Conservation (phyloP, 352 stramenopile genomes). For the Phytophthora sojae region DNA sequence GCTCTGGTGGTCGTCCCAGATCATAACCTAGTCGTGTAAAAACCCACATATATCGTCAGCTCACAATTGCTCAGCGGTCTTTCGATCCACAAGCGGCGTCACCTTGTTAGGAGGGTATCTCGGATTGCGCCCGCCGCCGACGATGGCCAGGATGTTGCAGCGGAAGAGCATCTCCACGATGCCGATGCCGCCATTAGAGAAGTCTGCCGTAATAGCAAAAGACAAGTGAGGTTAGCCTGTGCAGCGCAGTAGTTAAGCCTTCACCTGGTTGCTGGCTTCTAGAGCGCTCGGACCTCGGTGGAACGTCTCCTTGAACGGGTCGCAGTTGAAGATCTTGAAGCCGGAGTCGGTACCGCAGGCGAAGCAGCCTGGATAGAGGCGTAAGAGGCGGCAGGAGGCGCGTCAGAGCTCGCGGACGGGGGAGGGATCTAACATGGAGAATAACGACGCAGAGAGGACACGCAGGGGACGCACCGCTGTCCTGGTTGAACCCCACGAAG, state of each 20-base stretch:
- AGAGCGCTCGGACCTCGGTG: constrained; percentile 69
- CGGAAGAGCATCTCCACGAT: constrained; percentile 99
- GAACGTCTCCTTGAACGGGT: constrained; percentile 98
- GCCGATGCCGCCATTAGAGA: constrained; percentile 95
- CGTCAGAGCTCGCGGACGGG: background rate
- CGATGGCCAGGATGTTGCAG: constrained; percentile 98
- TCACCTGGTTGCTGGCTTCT: background rate
- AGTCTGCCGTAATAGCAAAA: constrained; percentile 60
- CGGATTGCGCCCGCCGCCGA: constrained; percentile 92
- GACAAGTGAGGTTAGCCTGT: background rate
- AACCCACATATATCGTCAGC: too few species aligned
- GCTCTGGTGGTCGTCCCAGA: constrained; percentile 99
- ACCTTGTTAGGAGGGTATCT: constrained; percentile 97
- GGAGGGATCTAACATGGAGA: background rate
- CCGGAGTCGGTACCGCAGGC: constrained; percentile 95
- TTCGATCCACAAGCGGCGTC: background rate
- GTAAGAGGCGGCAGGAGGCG: constrained; percentile 1
- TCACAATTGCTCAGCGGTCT: too few species aligned
- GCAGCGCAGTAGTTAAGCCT: background rate
- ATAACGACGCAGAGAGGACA: background rate
- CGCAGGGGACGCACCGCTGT: constrained; percentile 69
- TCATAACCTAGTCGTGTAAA: constrained; percentile 91
- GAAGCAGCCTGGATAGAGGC: constrained; percentile 83
- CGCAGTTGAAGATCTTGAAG: constrained; percentile 99
- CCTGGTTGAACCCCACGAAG: constrained; percentile 96